Conservation (phyloP, 2,329 filamentous ascomycete species). For the Pyrenochaeta sp. region DNA sequence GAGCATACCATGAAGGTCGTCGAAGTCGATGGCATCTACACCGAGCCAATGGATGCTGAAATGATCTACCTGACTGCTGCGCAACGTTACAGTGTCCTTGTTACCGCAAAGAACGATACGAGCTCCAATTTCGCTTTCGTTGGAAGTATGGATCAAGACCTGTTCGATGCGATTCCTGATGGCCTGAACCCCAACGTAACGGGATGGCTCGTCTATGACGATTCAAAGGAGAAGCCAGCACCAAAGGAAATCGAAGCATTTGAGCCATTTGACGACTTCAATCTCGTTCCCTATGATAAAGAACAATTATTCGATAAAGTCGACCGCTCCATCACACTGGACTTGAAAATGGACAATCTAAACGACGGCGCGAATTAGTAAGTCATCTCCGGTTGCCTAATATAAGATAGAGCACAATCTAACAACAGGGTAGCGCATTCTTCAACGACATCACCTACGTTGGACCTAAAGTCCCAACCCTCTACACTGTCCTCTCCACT, state of each 20-base stretch:
- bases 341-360: constrained; percentile 70
- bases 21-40: constrained; percentile 75
- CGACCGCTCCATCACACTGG: constrained; percentile 69
- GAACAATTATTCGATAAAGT: constrained; percentile 68
- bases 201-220: constrained; percentile 65
- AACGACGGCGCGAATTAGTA: constrained; percentile 73
- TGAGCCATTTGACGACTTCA: constrained; percentile 76
- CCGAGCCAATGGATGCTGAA: constrained; percentile 66
- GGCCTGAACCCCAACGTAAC: constrained; percentile 72
- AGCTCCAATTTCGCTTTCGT: constrained; percentile 68
- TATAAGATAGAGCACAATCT: background rate
- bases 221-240: constrained; percentile 54
- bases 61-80: constrained; percentile 73
- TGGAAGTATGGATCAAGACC: constrained; percentile 58
- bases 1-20: constrained; percentile 71
- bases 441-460: constrained; percentile 81
- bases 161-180: constrained; percentile 73
- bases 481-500: constrained; percentile 78
- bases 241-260: constrained; percentile 68
- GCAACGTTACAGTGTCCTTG: constrained; percentile 73
- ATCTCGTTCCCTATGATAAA: constrained; percentile 73
- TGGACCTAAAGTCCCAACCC: constrained; percentile 76
- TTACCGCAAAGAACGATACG: constrained; percentile 67
- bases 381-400: constrained; percentile 21
- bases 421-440: constrained; percentile 48